Conservation (phyloP, 352 stramenopile genomes). For the Pythium periplocum region DNA sequence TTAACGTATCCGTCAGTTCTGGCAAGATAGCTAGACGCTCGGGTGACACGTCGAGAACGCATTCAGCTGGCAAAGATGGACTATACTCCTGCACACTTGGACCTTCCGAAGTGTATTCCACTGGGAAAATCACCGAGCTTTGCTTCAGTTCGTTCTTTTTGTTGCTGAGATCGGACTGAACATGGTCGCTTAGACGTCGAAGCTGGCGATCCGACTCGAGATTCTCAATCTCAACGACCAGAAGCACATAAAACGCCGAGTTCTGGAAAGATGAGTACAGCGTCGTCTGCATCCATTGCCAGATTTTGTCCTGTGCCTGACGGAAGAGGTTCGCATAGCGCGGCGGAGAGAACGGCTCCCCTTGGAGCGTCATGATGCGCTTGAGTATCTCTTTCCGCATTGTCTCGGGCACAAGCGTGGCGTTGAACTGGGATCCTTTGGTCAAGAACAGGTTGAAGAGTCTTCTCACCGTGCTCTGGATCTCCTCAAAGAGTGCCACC, state of each 20-base stretch:
- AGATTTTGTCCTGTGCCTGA: conserved; percentile 64
- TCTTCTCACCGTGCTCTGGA: conserved; percentile 52
- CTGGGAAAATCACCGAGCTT: conserved; percentile 26
- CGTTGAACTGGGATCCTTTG: conserved; percentile 23
- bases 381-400: conserved; percentile 58
- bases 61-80: too few species aligned
- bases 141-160: conserved; percentile 17
- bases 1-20: too few species aligned
- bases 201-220: conserved; percentile 59
- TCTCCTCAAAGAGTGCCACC: conserved; percentile 66
- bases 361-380: conserved; percentile 63
- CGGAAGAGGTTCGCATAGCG: conserved; percentile 67
- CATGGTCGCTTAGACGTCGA: conserved; percentile 56
- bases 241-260: conserved; percentile 60
- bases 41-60: too few species aligned
- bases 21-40: too few species aligned
- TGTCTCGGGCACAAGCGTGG: conserved; percentile 36
- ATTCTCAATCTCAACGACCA: conserved; percentile 68
- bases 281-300: conserved; percentile 57
- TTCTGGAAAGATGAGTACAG: conserved; percentile 57
- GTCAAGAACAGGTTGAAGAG: conserved; percentile 67
- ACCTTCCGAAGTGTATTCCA: background rate
- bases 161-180: conserved; percentile 14
- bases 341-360: conserved; percentile 67
- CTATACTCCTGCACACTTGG: too few species aligned